Conservation (phyloP, 495 filamentous ascomycete species). For the Rostrohypoxylon terebratum region DNA sequence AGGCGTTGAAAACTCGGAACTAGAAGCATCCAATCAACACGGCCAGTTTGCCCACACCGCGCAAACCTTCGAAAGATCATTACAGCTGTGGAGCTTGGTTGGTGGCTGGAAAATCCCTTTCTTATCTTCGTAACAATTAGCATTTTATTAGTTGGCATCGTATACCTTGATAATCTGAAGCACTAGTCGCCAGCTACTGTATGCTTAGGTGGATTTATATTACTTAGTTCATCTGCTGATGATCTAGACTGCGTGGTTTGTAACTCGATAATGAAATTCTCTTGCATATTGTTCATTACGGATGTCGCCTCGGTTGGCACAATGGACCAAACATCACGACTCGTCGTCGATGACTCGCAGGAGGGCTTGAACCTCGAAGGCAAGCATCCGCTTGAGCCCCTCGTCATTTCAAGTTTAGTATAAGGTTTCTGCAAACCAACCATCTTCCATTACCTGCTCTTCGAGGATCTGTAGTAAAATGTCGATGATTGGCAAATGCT, state of each 20-base stretch:
- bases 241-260: conserved; percentile 17
- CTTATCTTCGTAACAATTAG: conserved; percentile 12
- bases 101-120: conserved; percentile 15
- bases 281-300: conserved; percentile 34
- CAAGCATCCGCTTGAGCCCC: conserved; percentile 4
- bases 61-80: conserved; percentile 3
- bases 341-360: conserved; percentile 8
- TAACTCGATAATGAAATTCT: conserved; percentile 19
- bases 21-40: conserved; percentile 23
- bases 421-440: conserved; percentile 10
- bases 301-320: conserved; percentile 32
- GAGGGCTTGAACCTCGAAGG: conserved; percentile 13
- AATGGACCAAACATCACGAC: conserved; percentile 8
- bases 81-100: conserved; percentile 13
- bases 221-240: conserved; percentile 30
- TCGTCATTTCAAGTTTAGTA: conserved; percentile 13
- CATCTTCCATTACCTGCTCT: background rate
- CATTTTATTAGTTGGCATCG: conserved; percentile 13
- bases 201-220: conserved; percentile 22
- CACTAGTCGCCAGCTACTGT: conserved; percentile 13
- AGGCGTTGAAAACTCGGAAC: conserved; percentile 6
- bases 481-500: background rate
- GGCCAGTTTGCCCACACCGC: background rate
- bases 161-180: conserved; percentile 19
- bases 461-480: background rate